phyloP scores from a whole-genome alignment of 2,329 filamentous ascomycete genomes.

The Ophiosphaerella narmari region DNA sequence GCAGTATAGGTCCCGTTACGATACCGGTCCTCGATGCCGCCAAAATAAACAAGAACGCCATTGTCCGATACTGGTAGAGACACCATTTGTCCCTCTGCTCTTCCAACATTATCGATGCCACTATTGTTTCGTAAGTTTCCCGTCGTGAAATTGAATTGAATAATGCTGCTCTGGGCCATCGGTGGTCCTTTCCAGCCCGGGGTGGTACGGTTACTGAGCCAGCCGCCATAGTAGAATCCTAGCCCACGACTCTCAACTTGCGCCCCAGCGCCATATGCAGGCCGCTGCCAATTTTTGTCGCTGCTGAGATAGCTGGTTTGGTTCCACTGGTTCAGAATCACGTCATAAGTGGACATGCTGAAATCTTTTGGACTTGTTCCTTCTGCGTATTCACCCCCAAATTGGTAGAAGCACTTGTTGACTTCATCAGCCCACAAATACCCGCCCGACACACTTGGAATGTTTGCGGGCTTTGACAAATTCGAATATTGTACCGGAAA shows the following conservation, averaged over 20 bases:
- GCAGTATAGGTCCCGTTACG: constrained; percentile 54
- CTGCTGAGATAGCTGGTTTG: constrained; percentile 47
- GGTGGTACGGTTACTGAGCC: constrained; percentile 60
- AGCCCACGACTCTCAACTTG: constrained; percentile 59
- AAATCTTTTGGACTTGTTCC: constrained; percentile 51
- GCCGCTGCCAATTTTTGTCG: constrained; percentile 48
- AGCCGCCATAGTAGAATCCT: constrained; percentile 68
- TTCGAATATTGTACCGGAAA: constrained; percentile 62
- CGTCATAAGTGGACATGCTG: constrained; percentile 63
- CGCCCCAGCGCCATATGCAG: constrained; percentile 63
- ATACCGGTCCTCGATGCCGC: constrained; percentile 58
- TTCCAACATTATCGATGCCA: constrained; percentile 56
- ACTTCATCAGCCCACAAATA: constrained; percentile 64
- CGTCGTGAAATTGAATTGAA: constrained; percentile 61
- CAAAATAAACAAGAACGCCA: constrained; percentile 66
- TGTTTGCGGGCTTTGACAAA: constrained; percentile 61
- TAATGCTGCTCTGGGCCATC: constrained; percentile 57
- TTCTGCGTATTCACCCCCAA: constrained; percentile 60
- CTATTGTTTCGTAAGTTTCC: constrained; percentile 59
- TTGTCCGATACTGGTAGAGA: constrained; percentile 64
- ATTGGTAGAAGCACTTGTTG: constrained; percentile 67
- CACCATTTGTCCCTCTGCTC: constrained; percentile 65
- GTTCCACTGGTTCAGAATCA: constrained; percentile 62
- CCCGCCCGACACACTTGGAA: constrained; percentile 58
- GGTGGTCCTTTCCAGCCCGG: constrained; percentile 57